Conservation (phyloP, 2,329 filamentous ascomycete species). For the Neonectria hederae region DNA sequence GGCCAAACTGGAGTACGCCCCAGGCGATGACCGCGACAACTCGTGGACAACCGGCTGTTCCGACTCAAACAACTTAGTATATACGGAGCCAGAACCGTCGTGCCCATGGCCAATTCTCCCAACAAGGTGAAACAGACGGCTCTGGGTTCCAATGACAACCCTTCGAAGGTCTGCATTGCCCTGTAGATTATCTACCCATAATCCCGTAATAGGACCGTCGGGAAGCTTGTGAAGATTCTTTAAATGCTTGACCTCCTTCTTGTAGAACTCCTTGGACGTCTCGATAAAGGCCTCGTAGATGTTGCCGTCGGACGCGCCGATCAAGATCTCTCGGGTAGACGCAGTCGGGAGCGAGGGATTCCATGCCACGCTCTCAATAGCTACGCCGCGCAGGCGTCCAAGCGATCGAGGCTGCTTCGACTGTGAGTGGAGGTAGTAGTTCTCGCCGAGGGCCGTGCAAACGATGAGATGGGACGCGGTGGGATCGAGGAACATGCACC, state of each 20-base stretch:
- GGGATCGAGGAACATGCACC: slow-evolving; percentile 96
- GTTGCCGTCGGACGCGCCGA: slow-evolving; percentile 92
- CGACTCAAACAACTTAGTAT: slow-evolving; percentile 85
- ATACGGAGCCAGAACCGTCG: slow-evolving; percentile 86
- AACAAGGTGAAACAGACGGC: slow-evolving; percentile 80
- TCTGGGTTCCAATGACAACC: slow-evolving; percentile 82
- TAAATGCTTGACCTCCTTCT: slow-evolving; percentile 92
- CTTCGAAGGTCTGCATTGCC: slow-evolving; percentile 77
- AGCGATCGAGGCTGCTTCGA: slow-evolving; percentile 87
- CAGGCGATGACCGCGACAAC: slow-evolving; percentile 65
- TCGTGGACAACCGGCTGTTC: slow-evolving; percentile 84
- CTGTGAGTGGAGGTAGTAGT: slow-evolving; percentile 97
- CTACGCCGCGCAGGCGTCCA: slow-evolving; percentile 83
- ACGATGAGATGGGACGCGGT: slow-evolving; percentile 95
- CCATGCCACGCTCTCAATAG: slow-evolving; percentile 92
- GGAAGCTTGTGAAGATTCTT: slow-evolving; percentile 84
- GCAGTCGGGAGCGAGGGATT: slow-evolving; percentile 92
- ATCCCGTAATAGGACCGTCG: slow-evolving; percentile 83
- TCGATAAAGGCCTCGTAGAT: slow-evolving; percentile 97
- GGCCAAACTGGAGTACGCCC: slow-evolving; percentile 70
- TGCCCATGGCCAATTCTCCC: slow-evolving; percentile 79
- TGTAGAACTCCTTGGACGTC: slow-evolving; percentile 92
- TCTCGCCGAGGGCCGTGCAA: slow-evolving; percentile 90
- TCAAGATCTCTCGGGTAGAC: slow-evolving; percentile 91
- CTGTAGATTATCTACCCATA: slow-evolving; percentile 81